Conservation (phyloP, 805 yeast species). For the Saccharomycopsis microspora region DNA sequence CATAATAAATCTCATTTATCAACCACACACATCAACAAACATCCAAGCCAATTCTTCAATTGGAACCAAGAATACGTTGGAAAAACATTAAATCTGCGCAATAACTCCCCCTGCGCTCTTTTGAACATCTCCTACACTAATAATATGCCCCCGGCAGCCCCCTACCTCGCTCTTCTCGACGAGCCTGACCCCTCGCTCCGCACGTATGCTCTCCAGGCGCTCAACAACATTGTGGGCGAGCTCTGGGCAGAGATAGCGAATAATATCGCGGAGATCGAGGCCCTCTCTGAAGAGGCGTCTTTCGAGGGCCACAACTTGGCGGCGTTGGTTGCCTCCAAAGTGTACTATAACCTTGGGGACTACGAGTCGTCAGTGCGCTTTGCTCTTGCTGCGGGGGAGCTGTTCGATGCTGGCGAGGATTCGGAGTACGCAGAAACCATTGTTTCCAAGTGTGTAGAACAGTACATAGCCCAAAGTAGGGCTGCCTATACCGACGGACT, state of each 20-base stretch:
- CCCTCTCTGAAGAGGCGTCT: conserved; percentile 71
- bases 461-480: conserved; percentile 60
- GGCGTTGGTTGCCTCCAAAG: conserved; percentile 87
- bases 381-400: conserved; percentile 74
- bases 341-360: conserved; percentile 85
- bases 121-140: conserved; percentile 18
- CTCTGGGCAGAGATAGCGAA: conserved; percentile 97
- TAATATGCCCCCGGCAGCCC: conserved; percentile 50
- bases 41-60: no score
- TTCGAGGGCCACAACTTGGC: conserved; percentile 76
- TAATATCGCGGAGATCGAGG: conserved; percentile 78
- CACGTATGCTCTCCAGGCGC: conserved; percentile 72
- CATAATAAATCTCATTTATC: no score
- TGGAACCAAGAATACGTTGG: no score
- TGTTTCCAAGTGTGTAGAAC: conserved; percentile 84
- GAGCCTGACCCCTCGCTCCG: conserved; percentile 74
- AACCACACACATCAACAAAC: no score
- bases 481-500: conserved; percentile 28
- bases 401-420: conserved; percentile 61
- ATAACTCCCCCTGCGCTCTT: conserved; percentile 26
- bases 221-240: conserved; percentile 76
- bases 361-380: conserved; percentile 82
- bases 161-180: conserved; percentile 77
- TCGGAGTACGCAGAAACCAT: conserved; percentile 90
- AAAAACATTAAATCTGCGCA: no score